Conservation (phyloP, 176 grass and related monocot genomes). For the Miscanthus lutarioriparius region DNA sequence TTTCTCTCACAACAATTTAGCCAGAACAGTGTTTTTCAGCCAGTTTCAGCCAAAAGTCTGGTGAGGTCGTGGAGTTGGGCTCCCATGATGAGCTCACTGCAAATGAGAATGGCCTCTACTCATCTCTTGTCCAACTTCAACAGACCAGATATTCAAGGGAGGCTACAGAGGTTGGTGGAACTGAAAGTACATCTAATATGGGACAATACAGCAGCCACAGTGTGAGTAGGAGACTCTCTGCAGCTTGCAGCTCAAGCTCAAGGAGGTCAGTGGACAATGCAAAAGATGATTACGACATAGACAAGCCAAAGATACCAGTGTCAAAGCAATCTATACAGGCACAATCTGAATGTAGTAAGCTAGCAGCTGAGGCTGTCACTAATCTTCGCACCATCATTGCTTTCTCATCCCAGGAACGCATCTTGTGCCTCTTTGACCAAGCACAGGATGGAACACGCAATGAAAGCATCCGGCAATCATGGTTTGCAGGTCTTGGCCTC, state of each 20-base stretch:
- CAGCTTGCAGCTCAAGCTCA: conserved; percentile 68
- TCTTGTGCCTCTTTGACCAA: conserved; percentile 63
- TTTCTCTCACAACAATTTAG: too few relatives aligned
- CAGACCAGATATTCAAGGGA: conserved; percentile 48
- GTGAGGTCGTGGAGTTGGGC: too few relatives aligned
- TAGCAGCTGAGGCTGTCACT: conserved; percentile 82
- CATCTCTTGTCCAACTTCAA: too few relatives aligned
- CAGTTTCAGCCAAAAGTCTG: too few relatives aligned
- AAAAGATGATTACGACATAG: conserved; percentile 29
- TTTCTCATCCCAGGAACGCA: conserved; percentile 84
- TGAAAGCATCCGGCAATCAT: conserved; percentile 74
- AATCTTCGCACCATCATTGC: conserved; percentile 85
- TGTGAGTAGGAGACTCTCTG: conserved; percentile 71
- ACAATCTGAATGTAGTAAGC: conserved; percentile 76
- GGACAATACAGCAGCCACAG: conserved; percentile 56
- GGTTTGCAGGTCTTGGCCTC: conserved; percentile 77
- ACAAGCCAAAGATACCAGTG: conserved; percentile 46
- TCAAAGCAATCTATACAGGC: conserved; percentile 67
- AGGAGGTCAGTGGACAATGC: conserved; percentile 44
- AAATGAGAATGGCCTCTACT: too few relatives aligned
- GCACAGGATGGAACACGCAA: conserved; percentile 64
- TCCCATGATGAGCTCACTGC: too few relatives aligned
- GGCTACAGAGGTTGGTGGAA: conserved; percentile 21
- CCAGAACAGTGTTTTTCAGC: too few relatives aligned
- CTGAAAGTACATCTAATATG: conserved; percentile 32